Conservation (phyloP, 352 stramenopile species). For the Phytophthora cryptogea region DNA sequence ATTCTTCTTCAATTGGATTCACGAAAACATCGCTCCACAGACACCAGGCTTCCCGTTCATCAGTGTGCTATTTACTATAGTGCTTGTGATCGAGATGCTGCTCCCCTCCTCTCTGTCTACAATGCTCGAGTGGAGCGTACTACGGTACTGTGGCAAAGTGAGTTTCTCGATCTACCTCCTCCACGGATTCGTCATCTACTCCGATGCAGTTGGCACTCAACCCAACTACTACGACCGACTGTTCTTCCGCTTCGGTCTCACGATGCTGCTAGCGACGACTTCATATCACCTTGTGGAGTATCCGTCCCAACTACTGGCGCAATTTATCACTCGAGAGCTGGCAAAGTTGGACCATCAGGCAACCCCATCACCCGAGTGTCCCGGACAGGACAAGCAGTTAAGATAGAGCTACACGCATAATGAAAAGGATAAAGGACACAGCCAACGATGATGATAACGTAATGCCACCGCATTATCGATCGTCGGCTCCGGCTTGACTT, state of each 20-base stretch:
- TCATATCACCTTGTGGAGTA: conserved; percentile 49
- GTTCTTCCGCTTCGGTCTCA: conserved; percentile 33
- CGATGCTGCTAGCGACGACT: conserved; percentile 29
- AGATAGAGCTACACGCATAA: too few species aligned
- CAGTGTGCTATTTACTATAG: conserved; percentile 25
- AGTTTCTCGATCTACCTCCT: conserved; percentile 54
- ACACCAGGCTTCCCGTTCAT: conserved; percentile 28
- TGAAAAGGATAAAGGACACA: too few species aligned
- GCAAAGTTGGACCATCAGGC: not conserved
- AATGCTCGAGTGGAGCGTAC: conserved; percentile 13
- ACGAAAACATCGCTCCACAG: conserved; percentile 18
- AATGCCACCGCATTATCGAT: too few species aligned
- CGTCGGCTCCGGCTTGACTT: too few species aligned
- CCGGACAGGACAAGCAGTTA: too few species aligned
- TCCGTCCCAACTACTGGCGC: conserved; percentile 40
- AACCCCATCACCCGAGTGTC: too few species aligned
- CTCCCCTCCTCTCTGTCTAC: conserved; percentile 24
- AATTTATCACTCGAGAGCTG: conserved; percentile 19
- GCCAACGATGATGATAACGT: too few species aligned
- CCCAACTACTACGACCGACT: conserved; percentile 24
- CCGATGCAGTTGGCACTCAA: conserved; percentile 1
- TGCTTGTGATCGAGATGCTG: conserved; percentile 48
- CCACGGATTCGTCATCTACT: conserved; percentile 42
- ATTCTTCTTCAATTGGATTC: conserved; percentile 33
- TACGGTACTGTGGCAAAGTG: conserved; percentile 43